Evolutionary conservation across 2,329 filamentous ascomycete genomes (phyloP), one percentile per base, ranked within the genome.

Genomic region (Fusarium marasasianum): DNA sequence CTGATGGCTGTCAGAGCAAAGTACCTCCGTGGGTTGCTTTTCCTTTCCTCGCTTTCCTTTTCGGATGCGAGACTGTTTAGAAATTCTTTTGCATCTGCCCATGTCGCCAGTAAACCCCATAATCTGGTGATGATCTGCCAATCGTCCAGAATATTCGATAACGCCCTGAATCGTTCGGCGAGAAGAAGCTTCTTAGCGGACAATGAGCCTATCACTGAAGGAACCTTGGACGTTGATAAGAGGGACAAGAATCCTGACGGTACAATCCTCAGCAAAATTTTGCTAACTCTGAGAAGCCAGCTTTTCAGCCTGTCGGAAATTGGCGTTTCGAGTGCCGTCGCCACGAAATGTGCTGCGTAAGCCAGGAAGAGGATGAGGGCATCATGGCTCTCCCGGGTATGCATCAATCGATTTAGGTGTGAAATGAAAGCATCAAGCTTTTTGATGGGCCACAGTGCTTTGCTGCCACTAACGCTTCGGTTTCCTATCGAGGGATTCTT

Each of bases 41-140:
- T 38, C 11, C 29, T 31, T 3, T n/a, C 12, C 8, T 61, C 11
- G 3, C 12, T 44, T 5, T 15, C 50, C 8, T 38, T 22, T 9
- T 20, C n/a, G 0, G 33, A 6, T 6, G 14, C 9, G 1, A 69
- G 22, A 12, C 26, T 14, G 2, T 9, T 5, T 8, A 75, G 26
- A 5, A 73, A 53, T 14, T 70, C 72, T 15, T 73, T 75, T 15
- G 60, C 55, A 2, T 66, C 57, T 5, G 50, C 29, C 72, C 72
- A 75, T 13, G 60, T 53, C 1, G 48, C 51, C 8, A 74, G 5
- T 4, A 73, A 13, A 1, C 72, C 72, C 72, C 72, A 74, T 18
- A 74, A 17, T 10, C 72, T 48, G 15, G 65, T 75, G 5, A 75
- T 63, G 4, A 69, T 70, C 6, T 75, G 72, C 72, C 72, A 75